A percentile compares a stretch with the other conserved stretches of the same genome.
Evolutionary conservation across 2,329 filamentous ascomycete genomes (phyloP).

Genomic region (Aspergillus transmontanensis): DNA sequence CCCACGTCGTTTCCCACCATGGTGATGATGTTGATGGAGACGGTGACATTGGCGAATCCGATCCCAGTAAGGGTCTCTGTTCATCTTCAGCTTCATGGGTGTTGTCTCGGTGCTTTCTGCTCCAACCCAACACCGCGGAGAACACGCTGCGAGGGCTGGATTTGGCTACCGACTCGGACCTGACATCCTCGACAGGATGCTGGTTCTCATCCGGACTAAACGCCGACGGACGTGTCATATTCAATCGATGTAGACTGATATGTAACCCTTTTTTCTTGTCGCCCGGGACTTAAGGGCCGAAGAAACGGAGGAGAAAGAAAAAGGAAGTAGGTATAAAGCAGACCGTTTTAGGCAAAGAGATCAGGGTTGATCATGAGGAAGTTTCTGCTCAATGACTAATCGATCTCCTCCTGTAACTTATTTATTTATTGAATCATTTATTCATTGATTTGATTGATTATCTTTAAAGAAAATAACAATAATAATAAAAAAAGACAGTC

Average conservation of each 20-base stretch:
- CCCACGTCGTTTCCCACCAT: constrained; percentile 25
- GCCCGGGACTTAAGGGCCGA: not conserved
- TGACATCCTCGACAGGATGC: not conserved
- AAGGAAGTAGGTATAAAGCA: not conserved
- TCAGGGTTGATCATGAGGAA: not conserved
- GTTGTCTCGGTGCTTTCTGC: not conserved
- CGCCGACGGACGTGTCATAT: not conserved
- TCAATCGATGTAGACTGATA: not conserved
- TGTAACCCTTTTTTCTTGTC: not conserved
- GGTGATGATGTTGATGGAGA: constrained; percentile 24
- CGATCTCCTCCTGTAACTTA: not conserved
- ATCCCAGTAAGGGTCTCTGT: constrained; percentile 6
- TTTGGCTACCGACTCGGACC: not conserved
- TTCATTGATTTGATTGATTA: not conserved
- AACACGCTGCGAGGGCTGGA: not conserved
- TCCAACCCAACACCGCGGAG: not conserved
- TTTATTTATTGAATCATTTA: not conserved
- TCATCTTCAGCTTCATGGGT: constrained; percentile 9
- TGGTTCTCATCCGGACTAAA: not conserved
- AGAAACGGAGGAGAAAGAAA: not conserved
- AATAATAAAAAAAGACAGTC: not conserved
- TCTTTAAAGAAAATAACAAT: not conserved
- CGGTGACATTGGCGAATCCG: constrained; percentile 12
- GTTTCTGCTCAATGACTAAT: not conserved
- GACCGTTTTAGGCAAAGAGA: not conserved